A percentile compares a stretch with the other conserved stretches of the same genome.
Evolutionary conservation across 768 basidiomycete genomes (phyloP).

Genomic region (Pleurotus citrinopileatus): DNA sequence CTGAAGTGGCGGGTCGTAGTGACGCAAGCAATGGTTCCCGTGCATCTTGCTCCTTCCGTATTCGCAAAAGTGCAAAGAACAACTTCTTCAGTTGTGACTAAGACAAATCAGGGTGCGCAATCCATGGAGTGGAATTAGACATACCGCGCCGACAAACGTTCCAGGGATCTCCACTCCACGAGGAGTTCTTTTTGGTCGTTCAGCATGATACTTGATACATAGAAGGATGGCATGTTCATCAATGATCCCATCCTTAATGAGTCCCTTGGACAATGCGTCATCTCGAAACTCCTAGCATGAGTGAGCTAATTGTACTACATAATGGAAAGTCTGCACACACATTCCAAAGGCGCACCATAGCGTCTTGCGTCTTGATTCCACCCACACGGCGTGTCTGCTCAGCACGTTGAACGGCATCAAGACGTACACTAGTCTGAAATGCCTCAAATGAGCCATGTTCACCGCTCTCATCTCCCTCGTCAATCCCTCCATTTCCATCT

Average conservation of each 20-base stretch:
- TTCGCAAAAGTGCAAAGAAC: constrained; percentile 26
- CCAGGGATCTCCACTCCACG: constrained; percentile 21
- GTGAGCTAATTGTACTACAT: neutral
- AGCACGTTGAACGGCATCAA: constrained; percentile 17
- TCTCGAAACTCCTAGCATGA: neutral
- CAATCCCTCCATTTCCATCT: constrained; percentile 1
- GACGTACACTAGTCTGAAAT: constrained; percentile 13
- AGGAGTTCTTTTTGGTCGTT: constrained; percentile 20
- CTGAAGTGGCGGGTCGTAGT: constrained; percentile 17
- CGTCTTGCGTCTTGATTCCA: constrained; percentile 21
- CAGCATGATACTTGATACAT: constrained; percentile 22
- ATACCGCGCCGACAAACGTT: constrained; percentile 26
- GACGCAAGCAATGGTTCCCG: constrained; percentile 14
- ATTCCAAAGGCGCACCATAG: constrained; percentile 20
- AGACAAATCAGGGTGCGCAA: neutral
- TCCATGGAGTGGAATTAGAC: constrained; percentile 1
- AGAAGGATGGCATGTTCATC: constrained; percentile 26
- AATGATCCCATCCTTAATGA: constrained; percentile 23
- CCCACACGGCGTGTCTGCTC: constrained; percentile 22
- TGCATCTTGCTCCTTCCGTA: constrained; percentile 28
- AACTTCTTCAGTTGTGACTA: constrained; percentile 29
- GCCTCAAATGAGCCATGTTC: neutral
- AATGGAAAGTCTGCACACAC: constrained; percentile 13
- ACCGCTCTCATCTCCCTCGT: constrained; percentile 1
- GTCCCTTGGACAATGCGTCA: constrained; percentile 5